A percentile compares a stretch with the other conserved stretches of the same genome.
These are phyloP conservation scores for Corynespora cassiicola DNA, from an alignment of 2,329 filamentous ascomycete species.

Conservation along the genomic window DNA sequence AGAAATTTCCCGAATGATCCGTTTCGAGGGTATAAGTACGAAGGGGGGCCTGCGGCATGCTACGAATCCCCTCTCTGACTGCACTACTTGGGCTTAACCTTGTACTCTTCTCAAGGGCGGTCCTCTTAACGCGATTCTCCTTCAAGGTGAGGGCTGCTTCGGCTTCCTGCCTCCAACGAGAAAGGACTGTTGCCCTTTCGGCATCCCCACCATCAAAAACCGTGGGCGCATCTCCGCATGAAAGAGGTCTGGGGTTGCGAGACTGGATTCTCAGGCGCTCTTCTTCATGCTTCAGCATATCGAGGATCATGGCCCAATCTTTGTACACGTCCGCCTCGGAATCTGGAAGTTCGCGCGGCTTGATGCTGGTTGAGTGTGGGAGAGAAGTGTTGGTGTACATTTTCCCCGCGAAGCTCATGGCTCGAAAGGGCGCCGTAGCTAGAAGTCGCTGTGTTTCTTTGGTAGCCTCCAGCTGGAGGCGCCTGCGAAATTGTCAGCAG, in stretches of 20 bases:
- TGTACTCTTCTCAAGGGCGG: constrained; percentile 27
- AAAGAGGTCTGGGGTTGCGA: constrained; percentile 21
- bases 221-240: constrained; percentile 26
- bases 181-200: constrained; percentile 32
- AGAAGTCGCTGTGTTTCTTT: constrained; percentile 24
- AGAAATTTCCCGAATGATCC: constrained; percentile 25
- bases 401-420: constrained; percentile 32
- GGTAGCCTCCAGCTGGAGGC: constrained; percentile 34
- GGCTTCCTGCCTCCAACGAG: constrained; percentile 33
- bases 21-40: constrained; percentile 35
- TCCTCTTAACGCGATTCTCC: constrained; percentile 38
- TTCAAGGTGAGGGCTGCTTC: constrained; percentile 39
- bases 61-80: constrained; percentile 30
- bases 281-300: constrained; percentile 34
- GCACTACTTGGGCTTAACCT: constrained; percentile 37
- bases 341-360: constrained; percentile 26
- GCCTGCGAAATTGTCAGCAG: constrained; percentile 24
- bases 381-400: constrained; percentile 31
- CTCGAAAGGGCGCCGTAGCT: constrained; percentile 28
- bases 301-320: constrained; percentile 38
- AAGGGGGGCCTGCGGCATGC: constrained; percentile 29
- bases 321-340: constrained; percentile 37
- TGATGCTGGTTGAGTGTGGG: constrained; percentile 18
- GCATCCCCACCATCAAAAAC: constrained; percentile 22
- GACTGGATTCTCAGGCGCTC: constrained; percentile 30